phyloP scores from a whole-genome alignment of 305 asterid genomes.

The Rubia peregrina region DNA sequence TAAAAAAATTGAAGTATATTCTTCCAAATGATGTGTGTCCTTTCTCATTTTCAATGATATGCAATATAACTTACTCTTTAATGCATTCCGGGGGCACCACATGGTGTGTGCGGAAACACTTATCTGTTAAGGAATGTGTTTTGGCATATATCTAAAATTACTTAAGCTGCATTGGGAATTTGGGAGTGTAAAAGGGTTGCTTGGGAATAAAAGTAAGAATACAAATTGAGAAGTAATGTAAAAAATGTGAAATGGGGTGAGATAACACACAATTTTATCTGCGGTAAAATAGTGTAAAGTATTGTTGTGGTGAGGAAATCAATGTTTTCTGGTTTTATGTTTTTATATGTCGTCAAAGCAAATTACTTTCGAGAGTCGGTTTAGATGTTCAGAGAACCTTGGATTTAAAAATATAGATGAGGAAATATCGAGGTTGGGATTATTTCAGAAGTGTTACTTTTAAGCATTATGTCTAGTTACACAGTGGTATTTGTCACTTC shows the following conservation, averaged over 20 bases:
- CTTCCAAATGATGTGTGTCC: background rate
- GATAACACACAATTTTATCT: background rate
- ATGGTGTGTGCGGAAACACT: background rate
- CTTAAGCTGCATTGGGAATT: too few relatives aligned
- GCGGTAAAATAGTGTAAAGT: background rate
- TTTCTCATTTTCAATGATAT: background rate
- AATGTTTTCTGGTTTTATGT: background rate
- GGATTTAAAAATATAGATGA: background rate
- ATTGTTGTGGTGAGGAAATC: background rate
- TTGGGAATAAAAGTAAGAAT: background rate
- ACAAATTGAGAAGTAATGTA: background rate
- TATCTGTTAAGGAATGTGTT: background rate
- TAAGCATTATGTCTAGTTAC: background rate
- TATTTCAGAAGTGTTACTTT: background rate
- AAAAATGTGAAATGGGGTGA: too few relatives aligned
- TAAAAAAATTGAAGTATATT: background rate
- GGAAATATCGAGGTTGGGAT: background rate
- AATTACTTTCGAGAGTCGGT: background rate
- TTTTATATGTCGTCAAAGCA: background rate
- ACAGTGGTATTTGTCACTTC: slow-evolving; percentile 6
- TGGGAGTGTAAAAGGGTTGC: background rate
- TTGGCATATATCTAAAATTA: too few relatives aligned
- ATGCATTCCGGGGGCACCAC: background rate
- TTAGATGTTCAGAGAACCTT: background rate
- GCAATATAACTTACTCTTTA: background rate